Conservation (phyloP, 306 rosid genomes). For the Gillenia trifoliata region DNA sequence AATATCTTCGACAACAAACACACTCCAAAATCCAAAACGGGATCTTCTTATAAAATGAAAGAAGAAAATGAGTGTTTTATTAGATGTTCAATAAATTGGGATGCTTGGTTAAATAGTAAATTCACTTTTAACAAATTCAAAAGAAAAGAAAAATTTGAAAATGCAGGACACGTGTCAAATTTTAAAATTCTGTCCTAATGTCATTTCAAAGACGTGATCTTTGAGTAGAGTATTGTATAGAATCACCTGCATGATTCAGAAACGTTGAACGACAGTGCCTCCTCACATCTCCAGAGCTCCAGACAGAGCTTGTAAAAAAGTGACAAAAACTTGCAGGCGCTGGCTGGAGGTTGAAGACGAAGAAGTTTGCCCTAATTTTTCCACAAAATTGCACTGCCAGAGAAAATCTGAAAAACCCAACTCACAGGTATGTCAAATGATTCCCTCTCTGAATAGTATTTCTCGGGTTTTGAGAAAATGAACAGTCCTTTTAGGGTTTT, state of each 20-base stretch:
- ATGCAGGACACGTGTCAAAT: background rate
- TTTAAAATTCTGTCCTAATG: background rate
- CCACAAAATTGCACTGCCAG: background rate
- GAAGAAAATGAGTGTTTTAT: no score
- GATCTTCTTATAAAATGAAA: no score
- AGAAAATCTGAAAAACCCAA: background rate
- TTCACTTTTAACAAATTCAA: background rate
- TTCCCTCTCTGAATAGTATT: background rate
- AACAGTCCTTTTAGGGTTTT: background rate
- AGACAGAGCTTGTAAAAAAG: background rate
- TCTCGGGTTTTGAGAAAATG: background rate
- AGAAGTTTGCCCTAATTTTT: background rate
- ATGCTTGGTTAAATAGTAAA: background rate
- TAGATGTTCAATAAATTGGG: background rate
- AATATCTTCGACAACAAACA: no score
- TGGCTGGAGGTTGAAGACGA: background rate
- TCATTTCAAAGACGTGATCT: background rate
- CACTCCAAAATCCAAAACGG: no score
- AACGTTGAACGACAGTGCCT: background rate
- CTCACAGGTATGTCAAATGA: background rate
- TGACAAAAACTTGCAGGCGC: background rate
- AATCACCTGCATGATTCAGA: background rate
- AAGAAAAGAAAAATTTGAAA: no score
- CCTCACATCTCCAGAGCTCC: background rate
- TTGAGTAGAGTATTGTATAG: background rate